Conservation (phyloP, 2,329 filamentous ascomycete species). For the Lasiodiplodia citricola region DNA sequence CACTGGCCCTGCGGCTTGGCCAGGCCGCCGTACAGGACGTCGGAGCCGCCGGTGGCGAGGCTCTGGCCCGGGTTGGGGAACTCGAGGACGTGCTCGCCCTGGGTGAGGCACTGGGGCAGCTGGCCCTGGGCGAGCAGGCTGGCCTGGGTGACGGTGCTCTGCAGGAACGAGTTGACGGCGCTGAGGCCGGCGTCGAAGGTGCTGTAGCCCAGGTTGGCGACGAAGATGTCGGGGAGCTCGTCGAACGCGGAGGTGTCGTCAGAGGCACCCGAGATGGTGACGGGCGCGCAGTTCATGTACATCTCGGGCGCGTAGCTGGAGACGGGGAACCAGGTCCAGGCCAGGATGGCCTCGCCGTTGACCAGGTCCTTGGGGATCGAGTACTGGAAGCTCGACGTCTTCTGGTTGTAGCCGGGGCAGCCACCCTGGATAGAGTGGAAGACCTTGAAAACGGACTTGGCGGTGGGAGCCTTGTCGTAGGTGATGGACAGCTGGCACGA, state of each 20-base stretch:
- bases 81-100: conserved; percentile 29
- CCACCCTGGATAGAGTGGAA: conserved; percentile 88
- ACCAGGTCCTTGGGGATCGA: conserved; percentile 60
- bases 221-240: conserved; percentile 73
- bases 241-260: conserved; percentile 61
- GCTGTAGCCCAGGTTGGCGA: conserved; percentile 64
- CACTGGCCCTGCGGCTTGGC: conserved; percentile 14
- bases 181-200: neutral
- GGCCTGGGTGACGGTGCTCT: conserved; percentile 5
- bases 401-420: conserved; percentile 68
- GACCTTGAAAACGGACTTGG: conserved; percentile 76
- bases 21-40: neutral
- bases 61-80: conserved; percentile 68
- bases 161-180: neutral
- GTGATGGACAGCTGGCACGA: conserved; percentile 88
- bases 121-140: neutral
- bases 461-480: conserved; percentile 59
- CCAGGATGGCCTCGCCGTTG: conserved; percentile 77
- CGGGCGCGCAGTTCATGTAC: conserved; percentile 93
- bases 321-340: conserved; percentile 93
- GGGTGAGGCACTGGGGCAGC: neutral
- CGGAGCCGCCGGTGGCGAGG: conserved; percentile 44
- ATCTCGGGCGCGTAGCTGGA: conserved; percentile 81
- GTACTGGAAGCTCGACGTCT: conserved; percentile 70
- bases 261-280: conserved; percentile 65